These are phyloP conservation scores for Ganoderma multipileum DNA, from an alignment of 1,284 basidiomycete species.

Conservation along the genomic window DNA sequence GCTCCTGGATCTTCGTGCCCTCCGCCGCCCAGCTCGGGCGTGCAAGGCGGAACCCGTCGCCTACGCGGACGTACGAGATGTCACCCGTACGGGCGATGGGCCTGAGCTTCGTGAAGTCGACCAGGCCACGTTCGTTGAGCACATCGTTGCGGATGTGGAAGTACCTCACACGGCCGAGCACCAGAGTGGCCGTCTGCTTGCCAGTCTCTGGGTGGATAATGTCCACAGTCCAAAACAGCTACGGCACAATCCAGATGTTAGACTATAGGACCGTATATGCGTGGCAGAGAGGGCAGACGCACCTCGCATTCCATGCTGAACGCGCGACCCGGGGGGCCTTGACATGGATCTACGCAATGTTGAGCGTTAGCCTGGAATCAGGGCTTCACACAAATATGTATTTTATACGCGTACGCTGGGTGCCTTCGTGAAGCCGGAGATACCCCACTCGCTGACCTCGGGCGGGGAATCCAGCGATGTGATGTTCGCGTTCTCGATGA, in stretches of 20 bases:
- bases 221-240: slow-evolving; percentile 66
- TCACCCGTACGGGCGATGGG: slow-evolving; percentile 73
- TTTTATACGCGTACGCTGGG: slow-evolving; percentile 51
- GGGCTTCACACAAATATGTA: not conserved
- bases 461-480: slow-evolving; percentile 72
- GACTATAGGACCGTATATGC: not conserved
- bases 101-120: slow-evolving; percentile 67
- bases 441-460: slow-evolving; percentile 73
- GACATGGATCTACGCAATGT: slow-evolving; percentile 44
- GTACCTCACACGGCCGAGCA: slow-evolving; percentile 69
- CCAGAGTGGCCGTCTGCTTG: slow-evolving; percentile 58
- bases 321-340: slow-evolving; percentile 71
- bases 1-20: slow-evolving; percentile 28
- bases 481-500: slow-evolving; percentile 76
- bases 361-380: not conserved
- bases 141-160: slow-evolving; percentile 67
- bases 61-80: slow-evolving; percentile 59
- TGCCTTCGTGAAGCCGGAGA: slow-evolving; percentile 73
- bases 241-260: not conserved
- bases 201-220: slow-evolving; percentile 52
- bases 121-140: slow-evolving; percentile 50
- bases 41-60: slow-evolving; percentile 62
- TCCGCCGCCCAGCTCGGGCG: slow-evolving; percentile 60
- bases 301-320: slow-evolving; percentile 80
- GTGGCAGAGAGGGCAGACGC: slow-evolving; percentile 25